phyloP scores from a whole-genome alignment of 148 eudicot genomes.

The Pharnaceum exiguum region DNA sequence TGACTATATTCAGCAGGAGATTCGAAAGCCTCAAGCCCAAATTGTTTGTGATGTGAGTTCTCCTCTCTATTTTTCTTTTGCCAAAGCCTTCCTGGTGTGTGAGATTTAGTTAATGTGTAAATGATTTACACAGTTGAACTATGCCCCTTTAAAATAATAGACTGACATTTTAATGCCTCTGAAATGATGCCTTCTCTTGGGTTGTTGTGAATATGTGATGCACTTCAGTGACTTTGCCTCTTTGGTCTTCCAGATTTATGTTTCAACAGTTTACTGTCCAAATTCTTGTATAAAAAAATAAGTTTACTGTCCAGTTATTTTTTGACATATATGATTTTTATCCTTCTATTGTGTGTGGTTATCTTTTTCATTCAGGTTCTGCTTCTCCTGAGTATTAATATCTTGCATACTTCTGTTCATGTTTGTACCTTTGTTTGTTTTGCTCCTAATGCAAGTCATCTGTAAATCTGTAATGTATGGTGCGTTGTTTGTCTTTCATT shows the following conservation, averaged over 20 bases:
- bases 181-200: background rate
- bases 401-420: too few species aligned
- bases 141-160: background rate
- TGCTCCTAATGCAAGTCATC: too few species aligned
- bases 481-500: background rate
- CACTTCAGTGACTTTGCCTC: background rate
- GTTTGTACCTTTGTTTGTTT: background rate
- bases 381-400: too few species aligned
- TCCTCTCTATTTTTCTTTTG: background rate
- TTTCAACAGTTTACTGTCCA: background rate
- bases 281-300: too few species aligned
- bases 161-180: background rate
- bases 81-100: background rate
- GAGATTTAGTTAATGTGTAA: background rate
- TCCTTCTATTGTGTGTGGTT: too few species aligned
- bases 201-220: too few species aligned
- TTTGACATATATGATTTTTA: too few species aligned
- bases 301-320: too few species aligned
- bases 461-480: background rate
- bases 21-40: slow-evolving; percentile 46
- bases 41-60: slow-evolving; percentile 54
- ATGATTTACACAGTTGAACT: background rate
- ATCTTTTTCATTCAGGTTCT: too few species aligned
- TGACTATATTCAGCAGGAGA: slow-evolving; percentile 84
- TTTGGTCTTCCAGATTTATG: background rate